Percentiles rank a stretch among this genome's conserved stretches.
These are phyloP conservation scores for Neonectria ditissima DNA, from an alignment of 2,329 filamentous ascomycete genomes.

Conservation along the genomic window DNA sequence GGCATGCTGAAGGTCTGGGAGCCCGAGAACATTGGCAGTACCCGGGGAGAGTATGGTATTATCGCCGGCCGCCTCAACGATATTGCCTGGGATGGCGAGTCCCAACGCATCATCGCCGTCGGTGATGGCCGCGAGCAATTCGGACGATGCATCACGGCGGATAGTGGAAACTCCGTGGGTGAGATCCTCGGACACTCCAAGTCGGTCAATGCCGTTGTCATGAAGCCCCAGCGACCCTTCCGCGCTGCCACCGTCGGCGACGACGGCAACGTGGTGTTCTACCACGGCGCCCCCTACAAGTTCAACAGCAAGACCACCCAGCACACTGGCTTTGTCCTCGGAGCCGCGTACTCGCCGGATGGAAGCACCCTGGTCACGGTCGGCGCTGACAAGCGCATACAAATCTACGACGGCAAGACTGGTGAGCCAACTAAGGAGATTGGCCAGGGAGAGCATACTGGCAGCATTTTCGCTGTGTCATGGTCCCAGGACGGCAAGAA, in stretches of 20 bases:
- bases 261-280: slow-evolving; percentile 89
- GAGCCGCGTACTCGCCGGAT: slow-evolving; percentile 89
- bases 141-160: slow-evolving; percentile 92
- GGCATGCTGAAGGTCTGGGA: slow-evolving; percentile 95
- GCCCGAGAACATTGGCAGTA: slow-evolving; percentile 83
- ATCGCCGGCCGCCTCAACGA: slow-evolving; percentile 96
- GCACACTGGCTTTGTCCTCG: slow-evolving; percentile 91
- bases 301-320: slow-evolving; percentile 86
- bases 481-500: slow-evolving; percentile 90
- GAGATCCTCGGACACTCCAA: slow-evolving; percentile 94
- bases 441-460: slow-evolving; percentile 86
- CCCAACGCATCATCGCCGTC: slow-evolving; percentile 94
- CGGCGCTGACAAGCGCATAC: slow-evolving; percentile 91
- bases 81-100: slow-evolving; percentile 97
- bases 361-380: slow-evolving; percentile 86
- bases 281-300: slow-evolving; percentile 95
- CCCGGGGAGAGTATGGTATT: slow-evolving; percentile 94
- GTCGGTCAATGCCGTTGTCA: slow-evolving; percentile 89
- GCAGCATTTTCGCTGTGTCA: slow-evolving; percentile 91
- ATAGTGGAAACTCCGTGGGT: slow-evolving; percentile 95
- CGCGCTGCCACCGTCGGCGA: slow-evolving; percentile 92
- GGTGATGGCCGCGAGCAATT: slow-evolving; percentile 95
- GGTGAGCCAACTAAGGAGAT: slow-evolving; percentile 84
- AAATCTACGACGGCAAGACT: slow-evolving; percentile 96
- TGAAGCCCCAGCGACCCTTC: slow-evolving; percentile 90